Conservation (phyloP, 1,139 yeast species). For the Kodamaea derodonti region DNA sequence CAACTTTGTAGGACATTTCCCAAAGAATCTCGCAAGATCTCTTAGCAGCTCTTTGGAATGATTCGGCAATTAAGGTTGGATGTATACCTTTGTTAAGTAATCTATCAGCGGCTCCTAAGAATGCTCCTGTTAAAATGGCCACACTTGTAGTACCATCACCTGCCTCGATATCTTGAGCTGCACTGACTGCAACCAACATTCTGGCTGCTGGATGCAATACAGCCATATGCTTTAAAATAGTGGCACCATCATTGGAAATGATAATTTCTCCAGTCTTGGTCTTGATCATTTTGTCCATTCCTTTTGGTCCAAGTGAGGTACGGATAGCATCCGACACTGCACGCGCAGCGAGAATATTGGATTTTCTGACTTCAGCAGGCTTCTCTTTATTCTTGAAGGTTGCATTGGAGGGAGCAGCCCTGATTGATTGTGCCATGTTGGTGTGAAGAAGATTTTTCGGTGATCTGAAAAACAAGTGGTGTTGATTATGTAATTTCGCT, state of each 20-base stretch:
- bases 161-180: constrained; percentile 97
- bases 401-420: constrained; percentile 66
- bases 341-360: constrained; percentile 91
- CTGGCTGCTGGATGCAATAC: constrained; percentile 97
- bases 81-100: constrained; percentile 87
- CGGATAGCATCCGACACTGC: constrained; percentile 98
- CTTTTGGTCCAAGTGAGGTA: constrained; percentile 96
- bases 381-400: constrained; percentile 92
- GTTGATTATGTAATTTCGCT: no score
- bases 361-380: constrained; percentile 94
- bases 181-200: constrained; percentile 95
- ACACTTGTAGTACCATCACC: constrained; percentile 99
- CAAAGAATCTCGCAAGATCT: constrained; percentile 81
- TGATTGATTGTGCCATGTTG: constrained; percentile 15
- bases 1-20: constrained; percentile 79
- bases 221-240: constrained; percentile 95
- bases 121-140: constrained; percentile 90
- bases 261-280: constrained; percentile 89
- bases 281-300: constrained; percentile 99
- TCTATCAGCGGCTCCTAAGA: constrained; percentile 91
- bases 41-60: constrained; percentile 89
- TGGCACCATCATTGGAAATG: constrained; percentile 97
- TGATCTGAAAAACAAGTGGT: no score
- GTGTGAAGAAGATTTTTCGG: background rate
- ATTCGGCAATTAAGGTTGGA: constrained; percentile 91